Base-by-base conservation (phyloP, 2,329 filamentous ascomycete genomes). In the Xylaria sp. region DNA sequence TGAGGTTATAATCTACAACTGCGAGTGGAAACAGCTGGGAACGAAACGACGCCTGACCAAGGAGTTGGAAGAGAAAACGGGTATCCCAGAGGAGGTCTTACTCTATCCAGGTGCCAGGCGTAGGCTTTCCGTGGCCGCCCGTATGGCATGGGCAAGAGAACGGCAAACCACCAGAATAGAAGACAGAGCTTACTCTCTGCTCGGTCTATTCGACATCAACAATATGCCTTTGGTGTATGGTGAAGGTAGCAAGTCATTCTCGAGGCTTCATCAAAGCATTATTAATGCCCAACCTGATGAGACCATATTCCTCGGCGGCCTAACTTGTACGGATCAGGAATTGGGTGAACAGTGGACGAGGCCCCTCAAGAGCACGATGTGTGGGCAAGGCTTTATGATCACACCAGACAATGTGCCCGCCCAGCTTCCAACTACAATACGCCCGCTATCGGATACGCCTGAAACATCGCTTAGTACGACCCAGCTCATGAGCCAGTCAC, bases 181-280 rank as follows among this genome's bases (percentile, higher is more conserved):
- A 60, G 63, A 67, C 17, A 48, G 43, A 49, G 54, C 61, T 5
- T 66, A 66, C 13, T 57, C 41, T 48, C 25, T 66, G 4, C 46
- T 66, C 5, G 64, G 61, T 10, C 13, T 66, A 1, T 66, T 64
- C 27, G 57, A 56, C 21, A 60, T 66, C 25, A 27, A 23, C 35
- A 58, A 52, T 17, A 66, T 66, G 58, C 54, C 61, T 21, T 33
- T 66, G 21, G 27, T 64, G 4, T 67, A 66, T 37, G 65, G 63
- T 3, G 63, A 62, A 43, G 65, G 63, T 1, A 25, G 60, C 3
- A 57, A 55, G 31, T 33, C 65, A 1, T 40, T 64, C n/a, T 35
- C 40, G 2, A 49, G 65, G 10, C 55, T 66, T 40, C 63, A 64
- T 15, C 46, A 57, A 52, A 40, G 58, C 3, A 66, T 67, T 15